These are phyloP conservation scores for Aspergillus eucalypticola DNA, from an alignment of 2,329 filamentous ascomycete genomes.

Conservation along the genomic window DNA sequence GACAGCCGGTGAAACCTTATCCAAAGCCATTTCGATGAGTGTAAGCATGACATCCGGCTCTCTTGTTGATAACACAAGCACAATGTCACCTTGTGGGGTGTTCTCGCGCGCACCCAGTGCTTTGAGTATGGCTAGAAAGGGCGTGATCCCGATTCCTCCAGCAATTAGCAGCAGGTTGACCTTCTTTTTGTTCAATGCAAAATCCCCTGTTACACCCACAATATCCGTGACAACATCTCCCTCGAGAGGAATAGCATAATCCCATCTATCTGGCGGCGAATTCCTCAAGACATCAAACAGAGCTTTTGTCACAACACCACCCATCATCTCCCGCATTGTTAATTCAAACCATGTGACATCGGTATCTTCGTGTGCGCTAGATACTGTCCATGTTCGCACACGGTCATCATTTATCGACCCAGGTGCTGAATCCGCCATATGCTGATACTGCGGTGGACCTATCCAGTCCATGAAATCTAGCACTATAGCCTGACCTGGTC, in stretches of 20 bases:
- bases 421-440: conserved; percentile 4
- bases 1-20: background rate
- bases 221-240: background rate
- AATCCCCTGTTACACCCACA: background rate
- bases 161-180: conserved; percentile 2
- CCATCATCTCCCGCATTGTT: conserved; percentile 11
- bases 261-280: too few relatives aligned
- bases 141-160: conserved; percentile 4
- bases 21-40: background rate
- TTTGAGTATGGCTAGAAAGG: conserved; percentile 1
- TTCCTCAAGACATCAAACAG: background rate
- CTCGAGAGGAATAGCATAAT: background rate
- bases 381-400: conserved; percentile 6
- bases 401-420: conserved; percentile 9
- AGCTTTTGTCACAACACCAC: background rate
- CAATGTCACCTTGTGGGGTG: background rate
- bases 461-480: conserved; percentile 10
- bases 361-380: background rate
- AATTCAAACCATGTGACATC: conserved; percentile 1
- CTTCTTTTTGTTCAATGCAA: background rate
- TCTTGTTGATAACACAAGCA: background rate
- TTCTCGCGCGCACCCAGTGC: background rate
- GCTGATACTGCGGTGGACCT: background rate
- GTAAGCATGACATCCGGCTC: background rate
- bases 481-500: conserved; percentile 1